Percentiles rank a stretch among this genome's conserved stretches.
phyloP scores from a whole-genome alignment of 139 green algal species.

The Tetraselmis chui region DNA sequence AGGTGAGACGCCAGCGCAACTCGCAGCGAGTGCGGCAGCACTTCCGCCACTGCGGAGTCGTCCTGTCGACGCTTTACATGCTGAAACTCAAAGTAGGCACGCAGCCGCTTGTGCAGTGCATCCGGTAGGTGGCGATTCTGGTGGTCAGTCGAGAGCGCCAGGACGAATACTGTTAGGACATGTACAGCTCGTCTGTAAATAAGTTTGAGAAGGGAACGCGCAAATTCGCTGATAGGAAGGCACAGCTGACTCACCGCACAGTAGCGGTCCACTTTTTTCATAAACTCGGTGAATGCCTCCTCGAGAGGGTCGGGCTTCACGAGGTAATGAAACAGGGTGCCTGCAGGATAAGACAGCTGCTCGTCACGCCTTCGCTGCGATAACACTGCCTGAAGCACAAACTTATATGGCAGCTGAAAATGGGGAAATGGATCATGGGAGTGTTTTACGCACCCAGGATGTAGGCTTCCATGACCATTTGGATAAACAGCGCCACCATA shows the following conservation, averaged over 20 bases:
- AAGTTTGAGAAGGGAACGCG: no score
- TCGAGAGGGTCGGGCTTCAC: conserved; percentile 32
- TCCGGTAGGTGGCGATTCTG: conserved; percentile 15
- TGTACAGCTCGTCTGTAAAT: no score
- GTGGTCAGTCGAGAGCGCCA: no score
- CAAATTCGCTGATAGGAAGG: no score
- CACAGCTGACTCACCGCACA: conserved; percentile 10
- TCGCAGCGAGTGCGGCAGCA: conserved; percentile 19
- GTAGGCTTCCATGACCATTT: conserved; percentile 34
- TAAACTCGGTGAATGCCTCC: conserved; percentile 19
- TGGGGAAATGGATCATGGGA: no score
- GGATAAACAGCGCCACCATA: conserved; percentile 17
- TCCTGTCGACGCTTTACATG: conserved; percentile 23
- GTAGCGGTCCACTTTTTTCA: conserved; percentile 19
- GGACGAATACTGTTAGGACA: no score
- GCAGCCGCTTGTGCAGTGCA: conserved; percentile 15
- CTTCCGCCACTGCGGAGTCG: conserved; percentile 11
- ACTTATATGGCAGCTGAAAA: background rate
- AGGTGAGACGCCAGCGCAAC: conserved; percentile 26
- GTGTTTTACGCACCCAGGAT: conserved; percentile 25
- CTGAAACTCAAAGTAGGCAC: conserved; percentile 36
- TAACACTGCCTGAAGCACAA: no score
- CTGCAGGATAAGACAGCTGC: no score
- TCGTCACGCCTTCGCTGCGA: no score
- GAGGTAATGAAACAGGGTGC: conserved; percentile 38